These are phyloP conservation scores for Afroboletus lepidellus DNA, from an alignment of 1,284 basidiomycete species.

Conservation along the genomic window DNA sequence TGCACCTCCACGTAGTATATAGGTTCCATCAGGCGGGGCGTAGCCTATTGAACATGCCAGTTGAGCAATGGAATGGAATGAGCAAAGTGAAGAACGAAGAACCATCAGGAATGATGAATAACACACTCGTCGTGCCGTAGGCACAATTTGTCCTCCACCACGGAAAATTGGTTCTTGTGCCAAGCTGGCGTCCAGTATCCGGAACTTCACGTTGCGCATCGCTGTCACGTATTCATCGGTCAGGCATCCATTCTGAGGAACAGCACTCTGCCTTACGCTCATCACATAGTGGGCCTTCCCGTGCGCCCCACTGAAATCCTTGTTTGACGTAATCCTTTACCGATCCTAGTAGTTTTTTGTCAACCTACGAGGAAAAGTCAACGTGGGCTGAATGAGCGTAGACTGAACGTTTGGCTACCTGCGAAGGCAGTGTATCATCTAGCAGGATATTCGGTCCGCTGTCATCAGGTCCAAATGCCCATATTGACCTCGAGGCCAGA, in stretches of 20 bases:
- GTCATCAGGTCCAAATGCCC: conserved; percentile 99
- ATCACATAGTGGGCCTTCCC: conserved; percentile 96
- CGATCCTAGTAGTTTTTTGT: conserved; percentile 87
- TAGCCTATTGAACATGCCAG: conserved; percentile 53
- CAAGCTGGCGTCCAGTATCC: conserved; percentile 87
- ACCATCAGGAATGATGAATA: conserved; percentile 99
- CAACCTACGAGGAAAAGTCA: conserved; percentile 52
- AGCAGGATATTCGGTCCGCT: conserved; percentile 91
- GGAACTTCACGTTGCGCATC: conserved; percentile 98
- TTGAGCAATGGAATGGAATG: not conserved
- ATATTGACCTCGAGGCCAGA: conserved; percentile 95
- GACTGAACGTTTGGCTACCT: conserved; percentile 47
- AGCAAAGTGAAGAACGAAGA: conserved; percentile 5
- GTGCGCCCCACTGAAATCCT: conserved; percentile 98
- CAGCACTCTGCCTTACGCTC: conserved; percentile 73
- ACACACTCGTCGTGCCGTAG: conserved; percentile 94
- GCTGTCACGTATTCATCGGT: conserved; percentile 47
- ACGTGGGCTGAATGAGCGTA: not conserved
- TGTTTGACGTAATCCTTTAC: conserved; percentile 97
- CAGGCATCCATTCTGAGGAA: conserved; percentile 1
- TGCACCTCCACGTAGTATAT: conserved; percentile 99
- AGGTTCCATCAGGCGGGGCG: conserved; percentile 92
- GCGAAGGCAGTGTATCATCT: conserved; percentile 94
- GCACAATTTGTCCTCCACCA: conserved; percentile 97
- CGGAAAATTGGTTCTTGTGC: conserved; percentile 96